These are phyloP conservation scores for Macrolepiota dolichaula DNA, from an alignment of 768 basidiomycete species.

Conservation along the genomic window DNA sequence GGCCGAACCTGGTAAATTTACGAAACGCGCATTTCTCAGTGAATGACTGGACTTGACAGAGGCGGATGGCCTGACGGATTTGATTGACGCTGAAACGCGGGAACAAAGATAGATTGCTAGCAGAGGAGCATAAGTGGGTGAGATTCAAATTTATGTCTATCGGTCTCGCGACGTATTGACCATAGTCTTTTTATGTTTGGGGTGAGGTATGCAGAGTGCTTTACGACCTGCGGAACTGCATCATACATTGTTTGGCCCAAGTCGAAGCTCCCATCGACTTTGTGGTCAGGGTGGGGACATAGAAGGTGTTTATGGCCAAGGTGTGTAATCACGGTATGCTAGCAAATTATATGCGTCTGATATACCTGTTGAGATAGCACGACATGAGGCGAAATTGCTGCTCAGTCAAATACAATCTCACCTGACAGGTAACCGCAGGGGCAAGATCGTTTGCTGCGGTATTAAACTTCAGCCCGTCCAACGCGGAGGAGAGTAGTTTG, in stretches of 20 bases:
- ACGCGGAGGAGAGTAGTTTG: slow-evolving; percentile 92
- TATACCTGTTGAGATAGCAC: slow-evolving; percentile 39
- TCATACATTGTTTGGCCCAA: slow-evolving; percentile 71
- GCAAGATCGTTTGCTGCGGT: slow-evolving; percentile 82
- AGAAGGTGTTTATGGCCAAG: slow-evolving; percentile 71
- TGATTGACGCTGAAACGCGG: too few relatives aligned
- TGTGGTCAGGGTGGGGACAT: slow-evolving; percentile 88
- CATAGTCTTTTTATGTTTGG: slow-evolving; percentile 32
- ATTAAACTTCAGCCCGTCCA: slow-evolving; percentile 87
- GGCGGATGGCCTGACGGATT: too few relatives aligned
- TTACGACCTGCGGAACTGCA: slow-evolving; percentile 58
- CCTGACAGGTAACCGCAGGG: slow-evolving; percentile 68
- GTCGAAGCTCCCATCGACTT: slow-evolving; percentile 92
- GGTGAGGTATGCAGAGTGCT: slow-evolving; percentile 60
- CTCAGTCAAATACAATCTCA: slow-evolving; percentile 49
- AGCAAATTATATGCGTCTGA: not conserved
- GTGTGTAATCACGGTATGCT: slow-evolving; percentile 30
- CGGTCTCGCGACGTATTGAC: too few relatives aligned
- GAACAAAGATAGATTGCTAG: too few relatives aligned
- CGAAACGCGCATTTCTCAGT: slow-evolving; percentile 74
- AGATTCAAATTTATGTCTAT: too few relatives aligned
- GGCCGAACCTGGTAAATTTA: slow-evolving; percentile 88
- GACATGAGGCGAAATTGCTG: slow-evolving; percentile 44
- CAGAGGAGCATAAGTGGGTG: too few relatives aligned
- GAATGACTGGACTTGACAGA: slow-evolving; percentile 48